Evolutionary conservation across 345 rosid genomes (phyloP).

Genomic region (Linum trigynum): DNA sequence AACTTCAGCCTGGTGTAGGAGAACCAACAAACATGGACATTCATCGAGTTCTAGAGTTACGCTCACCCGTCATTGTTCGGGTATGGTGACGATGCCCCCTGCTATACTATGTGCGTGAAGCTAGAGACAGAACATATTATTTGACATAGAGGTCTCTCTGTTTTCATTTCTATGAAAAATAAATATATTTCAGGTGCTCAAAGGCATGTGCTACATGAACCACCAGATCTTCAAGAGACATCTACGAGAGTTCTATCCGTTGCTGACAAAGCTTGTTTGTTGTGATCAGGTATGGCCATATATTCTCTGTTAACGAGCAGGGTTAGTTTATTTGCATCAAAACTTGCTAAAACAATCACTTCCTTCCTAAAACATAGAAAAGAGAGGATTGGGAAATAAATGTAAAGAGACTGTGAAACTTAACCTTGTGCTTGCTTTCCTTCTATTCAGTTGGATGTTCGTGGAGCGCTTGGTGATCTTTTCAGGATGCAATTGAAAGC

Average conservation of each 20-base stretch:
- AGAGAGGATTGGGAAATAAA: not conserved
- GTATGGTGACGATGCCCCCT: constrained; percentile 21
- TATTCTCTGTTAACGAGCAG: not conserved
- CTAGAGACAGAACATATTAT: too few species aligned
- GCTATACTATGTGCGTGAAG: too few species aligned
- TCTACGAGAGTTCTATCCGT: constrained; percentile 81
- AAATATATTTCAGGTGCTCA: constrained; percentile 54
- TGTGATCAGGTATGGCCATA: constrained; percentile 69
- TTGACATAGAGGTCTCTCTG: too few species aligned
- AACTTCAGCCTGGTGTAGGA: constrained; percentile 61
- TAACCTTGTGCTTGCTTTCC: constrained; percentile 1
- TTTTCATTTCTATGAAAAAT: too few species aligned
- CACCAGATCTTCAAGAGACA: constrained; percentile 70
- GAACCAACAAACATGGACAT: constrained; percentile 76
- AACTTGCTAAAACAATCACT: not conserved
- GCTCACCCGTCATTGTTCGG: constrained; percentile 89
- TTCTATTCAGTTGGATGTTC: constrained; percentile 71
- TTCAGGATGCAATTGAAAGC: constrained; percentile 77
- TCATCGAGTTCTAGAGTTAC: constrained; percentile 78
- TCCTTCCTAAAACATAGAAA: not conserved
- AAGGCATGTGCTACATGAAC: constrained; percentile 93
- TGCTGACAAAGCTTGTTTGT: constrained; percentile 82
- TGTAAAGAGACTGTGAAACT: not conserved
- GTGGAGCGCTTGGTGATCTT: constrained; percentile 82
- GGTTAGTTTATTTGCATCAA: not conserved